Percentiles rank a stretch among this genome's conserved stretches.
phyloP scores from a whole-genome alignment of 2,329 filamentous ascomycete genomes.

The Calonectria montana region DNA sequence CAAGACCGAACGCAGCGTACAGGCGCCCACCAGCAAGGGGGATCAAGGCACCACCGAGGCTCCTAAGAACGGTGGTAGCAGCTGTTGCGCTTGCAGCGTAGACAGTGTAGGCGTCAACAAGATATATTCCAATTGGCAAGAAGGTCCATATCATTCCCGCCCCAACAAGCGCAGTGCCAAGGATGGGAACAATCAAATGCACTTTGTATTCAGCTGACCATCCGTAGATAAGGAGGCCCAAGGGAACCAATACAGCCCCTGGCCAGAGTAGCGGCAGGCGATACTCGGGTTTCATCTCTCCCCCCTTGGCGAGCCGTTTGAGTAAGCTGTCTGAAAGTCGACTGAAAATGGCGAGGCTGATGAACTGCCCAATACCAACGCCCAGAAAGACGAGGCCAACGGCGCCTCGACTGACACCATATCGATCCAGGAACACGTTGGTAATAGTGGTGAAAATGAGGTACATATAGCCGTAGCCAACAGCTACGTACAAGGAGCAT shows the following conservation, averaged over 20 bases:
- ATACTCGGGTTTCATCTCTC: neutral
- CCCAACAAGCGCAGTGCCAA: neutral
- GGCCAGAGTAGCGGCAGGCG: neutral
- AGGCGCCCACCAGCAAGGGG: neutral
- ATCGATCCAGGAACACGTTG: constrained; percentile 65
- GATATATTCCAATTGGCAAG: neutral
- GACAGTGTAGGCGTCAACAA: neutral
- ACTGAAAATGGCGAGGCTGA: constrained; percentile 25
- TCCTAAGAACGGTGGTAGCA: neutral
- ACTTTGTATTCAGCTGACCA: neutral
- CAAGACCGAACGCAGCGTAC: neutral
- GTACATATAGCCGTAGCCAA: constrained; percentile 70
- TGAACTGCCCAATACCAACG: constrained; percentile 29
- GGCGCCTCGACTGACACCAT: constrained; percentile 66
- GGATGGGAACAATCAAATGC: neutral
- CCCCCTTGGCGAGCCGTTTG: neutral
- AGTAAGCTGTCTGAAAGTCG: constrained; percentile 16
- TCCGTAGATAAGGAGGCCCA: neutral
- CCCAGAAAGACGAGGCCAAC: constrained; percentile 43
- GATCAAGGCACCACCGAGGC: neutral
- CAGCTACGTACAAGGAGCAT: constrained; percentile 71
- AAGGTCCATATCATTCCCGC: neutral
- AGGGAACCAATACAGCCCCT: neutral
- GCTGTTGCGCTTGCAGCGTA: neutral
- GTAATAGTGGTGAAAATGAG: constrained; percentile 60